A percentile compares a stretch with the other conserved stretches of the same genome.
Conservation (phyloP, 352 stramenopile genomes). For the Albugo laibachii region DNA sequence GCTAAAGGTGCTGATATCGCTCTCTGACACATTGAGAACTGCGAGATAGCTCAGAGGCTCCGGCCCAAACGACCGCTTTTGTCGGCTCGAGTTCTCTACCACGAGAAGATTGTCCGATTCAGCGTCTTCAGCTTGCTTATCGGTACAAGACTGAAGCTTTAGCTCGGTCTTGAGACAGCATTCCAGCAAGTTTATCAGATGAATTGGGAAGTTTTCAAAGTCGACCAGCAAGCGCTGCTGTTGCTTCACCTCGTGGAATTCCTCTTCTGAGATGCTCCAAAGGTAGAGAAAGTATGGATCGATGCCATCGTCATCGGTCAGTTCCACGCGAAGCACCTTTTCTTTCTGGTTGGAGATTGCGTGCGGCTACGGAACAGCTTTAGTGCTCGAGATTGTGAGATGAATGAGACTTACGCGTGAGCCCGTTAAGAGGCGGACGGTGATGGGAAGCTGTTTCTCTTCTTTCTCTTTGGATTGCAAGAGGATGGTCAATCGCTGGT, state of each 20-base stretch:
- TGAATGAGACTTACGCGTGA: no score
- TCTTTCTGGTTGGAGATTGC: constrained; percentile 65
- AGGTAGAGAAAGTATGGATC: constrained; percentile 86
- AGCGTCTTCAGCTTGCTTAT: not conserved
- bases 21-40: constrained; percentile 54
- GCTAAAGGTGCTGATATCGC: constrained; percentile 62
- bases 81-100: no score
- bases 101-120: no score
- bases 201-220: constrained; percentile 80
- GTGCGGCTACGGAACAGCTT: constrained; percentile 1
- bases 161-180: constrained; percentile 69
- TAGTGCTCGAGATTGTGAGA: no score
- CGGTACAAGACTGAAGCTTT: constrained; percentile 4
- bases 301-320: constrained; percentile 82
- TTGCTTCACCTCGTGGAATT: constrained; percentile 89
- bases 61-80: not conserved
- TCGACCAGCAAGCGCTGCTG: constrained; percentile 87
- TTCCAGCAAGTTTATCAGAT: constrained; percentile 85
- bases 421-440: constrained; percentile 51
- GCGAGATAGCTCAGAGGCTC: constrained; percentile 36
- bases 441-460: constrained; percentile 53
- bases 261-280: constrained; percentile 85
- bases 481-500: constrained; percentile 63
- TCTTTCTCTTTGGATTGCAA: constrained; percentile 65
- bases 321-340: constrained; percentile 81